Evolutionary conservation across 1,284 basidiomycete genomes (phyloP), one percentile per base, ranked within the genome.

Genomic region (Anthracocystis setariae): DNA sequence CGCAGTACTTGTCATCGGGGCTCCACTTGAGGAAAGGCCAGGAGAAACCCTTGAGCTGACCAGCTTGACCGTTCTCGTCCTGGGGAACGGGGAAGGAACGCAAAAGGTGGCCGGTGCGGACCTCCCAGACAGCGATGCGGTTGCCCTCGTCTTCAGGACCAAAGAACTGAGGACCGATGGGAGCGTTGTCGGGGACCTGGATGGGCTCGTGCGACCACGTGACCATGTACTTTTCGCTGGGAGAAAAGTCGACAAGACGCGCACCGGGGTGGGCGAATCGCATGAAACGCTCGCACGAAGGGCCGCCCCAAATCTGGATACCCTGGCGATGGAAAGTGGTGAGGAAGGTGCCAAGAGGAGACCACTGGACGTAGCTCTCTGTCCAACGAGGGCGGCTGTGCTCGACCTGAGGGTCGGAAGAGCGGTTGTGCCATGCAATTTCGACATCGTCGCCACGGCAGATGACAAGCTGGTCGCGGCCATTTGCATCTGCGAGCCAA

Each of bases 1-100:
- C 96, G 74, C 95, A 92, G 85, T 90, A 97, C 83, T 92, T 91
- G 85, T 98, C 96, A 84, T 99, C 96, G 3, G 93, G 89, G 71
- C 93, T 96, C 95, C 95, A 99, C 86, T 98, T 98, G 81, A 98
- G 87, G 40, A 90, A 90, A 8, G 96, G 96, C 95, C 96, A 98
- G 74, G 89, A 77, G 76, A 84, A 84, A 64, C 84, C 89, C 88
- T 91, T 92, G 64, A 85, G 84, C 15, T 87, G 86, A 12, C 86
- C 84, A 10, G 75, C 62, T 42, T 66, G 67, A 8, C 67, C 56
- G 45, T 45, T 61, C 47, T 78, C 79, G 25, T 82, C 79, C 57
- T 77, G 78, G 77, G 85, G 85, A 56, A 84, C 84, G 53, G 93
- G 90, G 86, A 99, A 98, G 2, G 95, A 95, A 60, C 96, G 92